These are phyloP conservation scores for Neurospora sp. DNA, from an alignment of 495 filamentous ascomycete species.

Conservation along the genomic window DNA sequence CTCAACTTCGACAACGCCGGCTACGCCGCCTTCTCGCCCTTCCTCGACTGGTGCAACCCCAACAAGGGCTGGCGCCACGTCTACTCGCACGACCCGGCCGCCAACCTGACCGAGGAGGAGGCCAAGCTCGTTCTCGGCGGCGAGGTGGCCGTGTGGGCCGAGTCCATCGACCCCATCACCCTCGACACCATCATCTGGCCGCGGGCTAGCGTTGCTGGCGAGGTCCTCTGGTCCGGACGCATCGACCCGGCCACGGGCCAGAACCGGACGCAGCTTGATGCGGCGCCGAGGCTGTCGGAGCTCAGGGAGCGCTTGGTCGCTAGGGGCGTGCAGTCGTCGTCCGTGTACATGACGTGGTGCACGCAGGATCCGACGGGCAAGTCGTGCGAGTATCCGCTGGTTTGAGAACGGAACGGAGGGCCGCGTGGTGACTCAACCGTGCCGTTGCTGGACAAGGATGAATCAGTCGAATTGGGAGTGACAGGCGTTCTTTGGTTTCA, in stretches of 20 bases:
- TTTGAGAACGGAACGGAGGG: background rate
- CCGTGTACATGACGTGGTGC: slow-evolving; percentile 45
- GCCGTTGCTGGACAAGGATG: background rate
- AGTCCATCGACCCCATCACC: slow-evolving; percentile 61
- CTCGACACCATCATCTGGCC: slow-evolving; percentile 69
- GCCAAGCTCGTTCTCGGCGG: slow-evolving; percentile 62
- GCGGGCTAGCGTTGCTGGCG: slow-evolving; percentile 56
- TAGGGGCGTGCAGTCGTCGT: slow-evolving; percentile 49
- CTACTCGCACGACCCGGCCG: slow-evolving; percentile 64
- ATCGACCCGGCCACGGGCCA: slow-evolving; percentile 42
- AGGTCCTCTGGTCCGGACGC: slow-evolving; percentile 66
- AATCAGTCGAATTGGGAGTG: background rate
- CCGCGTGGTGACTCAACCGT: background rate
- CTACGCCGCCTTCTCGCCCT: slow-evolving; percentile 47
- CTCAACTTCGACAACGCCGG: slow-evolving; percentile 49
- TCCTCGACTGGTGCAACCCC: slow-evolving; percentile 65
- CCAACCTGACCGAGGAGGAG: slow-evolving; percentile 43
- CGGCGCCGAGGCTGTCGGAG: slow-evolving; percentile 53
- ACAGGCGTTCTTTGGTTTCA: background rate
- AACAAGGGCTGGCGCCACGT: slow-evolving; percentile 66
- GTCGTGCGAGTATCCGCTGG: slow-evolving; percentile 17
- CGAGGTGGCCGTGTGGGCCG: slow-evolving; percentile 67
- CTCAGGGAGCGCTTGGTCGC: slow-evolving; percentile 61
- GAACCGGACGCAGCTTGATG: slow-evolving; percentile 56
- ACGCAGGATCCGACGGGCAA: slow-evolving; percentile 32